Base-by-base conservation (phyloP, 2,329 filamentous ascomycete genomes). In the Paraphoma chrysanthemicola region DNA sequence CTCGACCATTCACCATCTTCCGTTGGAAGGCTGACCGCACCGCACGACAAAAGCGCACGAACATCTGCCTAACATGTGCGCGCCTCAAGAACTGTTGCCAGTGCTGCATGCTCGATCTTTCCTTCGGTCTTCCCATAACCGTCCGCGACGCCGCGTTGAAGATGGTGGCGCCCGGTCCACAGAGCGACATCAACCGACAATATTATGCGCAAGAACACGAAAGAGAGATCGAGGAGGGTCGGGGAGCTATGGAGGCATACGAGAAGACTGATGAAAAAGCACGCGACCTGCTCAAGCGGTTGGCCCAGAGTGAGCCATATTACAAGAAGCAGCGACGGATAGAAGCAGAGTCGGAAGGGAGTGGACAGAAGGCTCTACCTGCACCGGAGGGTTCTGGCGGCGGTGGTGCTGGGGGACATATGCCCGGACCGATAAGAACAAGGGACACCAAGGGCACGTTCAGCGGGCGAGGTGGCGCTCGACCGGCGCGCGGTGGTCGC, bases 121-220 rank as follows among this genome's bases (percentile, higher is more conserved):
- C 92, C 11, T 99, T 98, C 72, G 96, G 95, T 23, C 83, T 99
- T 29, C 95, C 95, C 10, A 96, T 99, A 71, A 91, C 93, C 12
- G 91, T 99, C 56, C 88, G 95, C 73, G 95, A 99, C 82, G 95
- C 95, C 3, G 95, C 96, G 5, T 83, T 99, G 62, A 98, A 98
- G 82, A 97, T 99, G 90, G 91, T 98, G 42, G 93, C 94, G 0
- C 93, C 95, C 0, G 95, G 95, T 0, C 95, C 95, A 0, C 87
- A 92, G 62, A 96, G 92, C 75, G 90, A 91, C 53, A 92, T 99
- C 77, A 99, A 99, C 80, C 84, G 95, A 67, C 93, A 99, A 79
- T 99, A 95, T 79, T 99, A 96, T 77, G 95, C 95, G 12, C 95
- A 99, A 75, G 95, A 98, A 74, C 93, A 98, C 77, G 94, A 98